These are phyloP conservation scores for Pseudocercospora eumusae DNA, from an alignment of 2,329 filamentous ascomycete genomes.

Conservation along the genomic window DNA sequence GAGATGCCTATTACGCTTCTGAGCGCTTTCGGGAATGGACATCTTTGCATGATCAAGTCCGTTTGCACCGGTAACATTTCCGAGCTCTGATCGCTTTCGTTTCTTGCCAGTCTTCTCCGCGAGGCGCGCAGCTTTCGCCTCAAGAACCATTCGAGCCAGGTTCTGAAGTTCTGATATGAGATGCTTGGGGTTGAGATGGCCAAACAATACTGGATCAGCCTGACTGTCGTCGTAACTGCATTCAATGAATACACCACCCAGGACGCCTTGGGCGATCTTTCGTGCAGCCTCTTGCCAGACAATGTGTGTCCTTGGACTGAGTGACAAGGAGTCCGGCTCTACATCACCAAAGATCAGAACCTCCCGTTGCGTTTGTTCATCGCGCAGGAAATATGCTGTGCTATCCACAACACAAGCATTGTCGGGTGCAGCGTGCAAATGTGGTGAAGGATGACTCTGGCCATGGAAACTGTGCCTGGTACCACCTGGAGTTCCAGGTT, in stretches of 20 bases:
- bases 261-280: conserved; percentile 71
- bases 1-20: conserved; percentile 41
- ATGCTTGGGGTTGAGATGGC: conserved; percentile 82
- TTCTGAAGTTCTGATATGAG: conserved; percentile 74
- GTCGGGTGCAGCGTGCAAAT: conserved; percentile 24
- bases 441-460: conserved; percentile 33
- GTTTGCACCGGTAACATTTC: conserved; percentile 39
- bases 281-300: conserved; percentile 89
- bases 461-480: conserved; percentile 33
- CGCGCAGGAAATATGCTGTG: conserved; percentile 87
- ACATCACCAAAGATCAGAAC: conserved; percentile 94
- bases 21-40: conserved; percentile 29
- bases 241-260: conserved; percentile 89
- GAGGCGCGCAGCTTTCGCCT: conserved; percentile 43
- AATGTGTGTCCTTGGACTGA: conserved; percentile 74
- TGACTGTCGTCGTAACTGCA: conserved; percentile 88
- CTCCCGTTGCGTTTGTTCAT: conserved; percentile 62
- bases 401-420: conserved; percentile 74
- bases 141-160: conserved; percentile 70
- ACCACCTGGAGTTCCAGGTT: conserved; percentile 36
- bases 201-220: conserved; percentile 75
- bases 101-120: conserved; percentile 55
- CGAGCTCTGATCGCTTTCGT: conserved; percentile 58
- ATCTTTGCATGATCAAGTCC: conserved; percentile 36
- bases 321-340: conserved; percentile 82